These are phyloP conservation scores for Phytophthora palmivora DNA, from an alignment of 352 stramenopile species.

Conservation along the genomic window DNA sequence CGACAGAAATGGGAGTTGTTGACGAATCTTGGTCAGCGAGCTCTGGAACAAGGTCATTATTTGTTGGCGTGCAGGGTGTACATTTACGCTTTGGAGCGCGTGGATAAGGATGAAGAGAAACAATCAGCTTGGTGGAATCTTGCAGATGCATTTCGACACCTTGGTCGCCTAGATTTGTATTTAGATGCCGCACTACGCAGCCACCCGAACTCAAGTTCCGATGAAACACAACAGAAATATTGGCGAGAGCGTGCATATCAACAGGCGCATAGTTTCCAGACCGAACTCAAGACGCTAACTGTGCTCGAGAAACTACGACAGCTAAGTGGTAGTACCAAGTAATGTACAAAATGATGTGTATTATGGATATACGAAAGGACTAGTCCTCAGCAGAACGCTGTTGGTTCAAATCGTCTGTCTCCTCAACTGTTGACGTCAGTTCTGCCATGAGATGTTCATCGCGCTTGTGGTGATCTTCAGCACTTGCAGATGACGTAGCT, in stretches of 20 bases:
- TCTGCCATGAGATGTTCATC: constrained; percentile 25
- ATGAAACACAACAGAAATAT: constrained; percentile 3
- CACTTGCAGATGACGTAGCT: background rate
- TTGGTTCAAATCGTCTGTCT: constrained; percentile 31
- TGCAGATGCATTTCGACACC: constrained; percentile 67
- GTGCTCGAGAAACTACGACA: constrained; percentile 36
- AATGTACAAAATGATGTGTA: constrained; percentile 20
- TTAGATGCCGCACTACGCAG: constrained; percentile 44
- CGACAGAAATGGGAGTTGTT: constrained; percentile 60
- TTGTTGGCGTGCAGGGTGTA: constrained; percentile 52
- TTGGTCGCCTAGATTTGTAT: constrained; percentile 63
- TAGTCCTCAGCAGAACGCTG: constrained; percentile 9
- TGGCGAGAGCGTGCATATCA: constrained; percentile 18
- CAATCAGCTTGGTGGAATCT: constrained; percentile 57
- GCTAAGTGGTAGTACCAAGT: constrained; percentile 16
- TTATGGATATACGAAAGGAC: constrained; percentile 6
- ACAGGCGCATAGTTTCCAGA: constrained; percentile 37
- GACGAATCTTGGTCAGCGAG: constrained; percentile 56
- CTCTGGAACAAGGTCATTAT: constrained; percentile 57
- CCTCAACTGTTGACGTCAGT: constrained; percentile 31
- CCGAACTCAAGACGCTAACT: constrained; percentile 30
- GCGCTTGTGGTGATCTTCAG: constrained; percentile 2
- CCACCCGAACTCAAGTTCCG: constrained; percentile 4
- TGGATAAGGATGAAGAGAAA: background rate
- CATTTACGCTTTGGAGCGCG: constrained; percentile 54